phyloP scores from a whole-genome alignment of 2,329 filamentous ascomycete species.

The Phyllosticta citrichinensis region DNA sequence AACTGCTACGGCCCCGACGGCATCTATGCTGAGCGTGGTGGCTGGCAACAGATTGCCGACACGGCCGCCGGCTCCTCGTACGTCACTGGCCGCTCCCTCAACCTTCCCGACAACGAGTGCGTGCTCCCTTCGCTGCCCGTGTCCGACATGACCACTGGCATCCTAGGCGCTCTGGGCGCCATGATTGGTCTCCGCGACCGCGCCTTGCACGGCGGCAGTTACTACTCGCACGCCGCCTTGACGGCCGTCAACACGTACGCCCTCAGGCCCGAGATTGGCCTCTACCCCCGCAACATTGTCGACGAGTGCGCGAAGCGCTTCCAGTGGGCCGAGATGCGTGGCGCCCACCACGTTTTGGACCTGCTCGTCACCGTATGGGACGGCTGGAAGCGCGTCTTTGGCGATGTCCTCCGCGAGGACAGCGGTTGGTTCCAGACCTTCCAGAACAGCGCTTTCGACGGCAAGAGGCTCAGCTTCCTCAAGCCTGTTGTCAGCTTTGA shows the following conservation, averaged over 20 bases:
- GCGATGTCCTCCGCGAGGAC: constrained; percentile 14
- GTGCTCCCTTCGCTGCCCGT: constrained; percentile 21
- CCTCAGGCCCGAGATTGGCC: constrained; percentile 23
- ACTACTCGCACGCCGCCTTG: constrained; percentile 16
- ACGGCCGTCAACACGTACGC: constrained; percentile 23
- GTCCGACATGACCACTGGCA: constrained; percentile 21
- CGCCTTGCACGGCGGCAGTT: constrained; percentile 16
- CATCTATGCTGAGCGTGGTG: constrained; percentile 35
- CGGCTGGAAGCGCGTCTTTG: constrained; percentile 20
- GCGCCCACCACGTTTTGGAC: constrained; percentile 21
- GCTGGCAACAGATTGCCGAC: constrained; percentile 43
- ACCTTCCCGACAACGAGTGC: constrained; percentile 17
- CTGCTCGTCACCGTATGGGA: constrained; percentile 19
- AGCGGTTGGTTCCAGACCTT: constrained; percentile 15
- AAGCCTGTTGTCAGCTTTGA: constrained; percentile 17
- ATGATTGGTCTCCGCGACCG: constrained; percentile 19
- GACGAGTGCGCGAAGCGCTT: constrained; percentile 19
- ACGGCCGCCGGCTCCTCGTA: constrained; percentile 28
- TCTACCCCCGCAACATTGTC: constrained; percentile 22
- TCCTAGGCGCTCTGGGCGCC: constrained; percentile 17
- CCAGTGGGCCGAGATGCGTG: constrained; percentile 19
- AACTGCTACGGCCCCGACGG: constrained; percentile 44
- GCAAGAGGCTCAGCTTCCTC: constrained; percentile 18
- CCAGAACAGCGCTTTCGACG: constrained; percentile 15
- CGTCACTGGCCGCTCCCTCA: constrained; percentile 26